Evolutionary conservation across 148 eudicot genomes (phyloP), one percentile per base, ranked within the genome.

Genomic region (Fagopyrum esculentum): DNA sequence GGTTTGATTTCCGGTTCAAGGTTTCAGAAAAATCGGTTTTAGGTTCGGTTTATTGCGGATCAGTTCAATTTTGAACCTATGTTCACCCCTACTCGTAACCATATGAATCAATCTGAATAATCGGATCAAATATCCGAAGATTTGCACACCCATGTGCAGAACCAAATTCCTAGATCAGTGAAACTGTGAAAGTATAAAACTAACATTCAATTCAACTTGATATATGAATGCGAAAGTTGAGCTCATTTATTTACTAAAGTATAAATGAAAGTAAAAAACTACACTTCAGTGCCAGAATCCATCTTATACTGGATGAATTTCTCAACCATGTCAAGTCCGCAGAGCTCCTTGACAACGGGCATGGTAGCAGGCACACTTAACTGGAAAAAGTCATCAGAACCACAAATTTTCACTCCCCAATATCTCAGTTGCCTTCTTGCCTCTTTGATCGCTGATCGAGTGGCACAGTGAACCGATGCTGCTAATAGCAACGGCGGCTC

Each of bases 401-500:
- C 84, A 6, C 64, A 13, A 17, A 48, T 82, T 50, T 83, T 84
- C 15, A 83, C 83, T 30, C 84, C 83, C 98, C 98, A 94, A 50
- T 85, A 78, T 72, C 71, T 81, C 7, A 86, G 83, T 82, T 94
- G 93, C 51, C 71, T 82, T 78, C 96, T 84, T 9, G 98, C 98
- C 76, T 88, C 98, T 83, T 79, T 84, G 71, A 91, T 83, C 49
- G 97, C 98, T 71, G 93, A 95, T 77, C 96, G 82, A 2, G 88
- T 82, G 10, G 98, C 98, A 81, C 96, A 91, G 69, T 94, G 97
- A 73, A 90, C 93, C 2, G 98, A 82, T 46, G 82, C 86, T 73
- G 98, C 98, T 79, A 94, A 74, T 49, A 94, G 85, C 79, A 94
- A 71, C 10, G 97, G 98, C 19, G 97, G 97, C 82, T 94, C 98